Conservation (phyloP, 116 monocot species). For the Phalaenopsis hybrid region DNA sequence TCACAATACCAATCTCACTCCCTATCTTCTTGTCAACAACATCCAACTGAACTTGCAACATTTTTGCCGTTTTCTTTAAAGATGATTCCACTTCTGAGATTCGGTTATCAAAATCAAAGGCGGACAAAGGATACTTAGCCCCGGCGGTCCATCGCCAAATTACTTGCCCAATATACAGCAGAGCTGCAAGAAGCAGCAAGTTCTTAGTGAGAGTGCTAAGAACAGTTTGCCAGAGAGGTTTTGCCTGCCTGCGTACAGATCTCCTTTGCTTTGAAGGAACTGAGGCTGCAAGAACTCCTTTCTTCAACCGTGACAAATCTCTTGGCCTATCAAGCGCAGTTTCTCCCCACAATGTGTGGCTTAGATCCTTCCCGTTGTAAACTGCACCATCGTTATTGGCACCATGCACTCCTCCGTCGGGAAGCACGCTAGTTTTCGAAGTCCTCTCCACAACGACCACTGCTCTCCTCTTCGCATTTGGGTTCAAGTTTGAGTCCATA, state of each 20-base stretch:
- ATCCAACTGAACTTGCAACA: constrained; percentile 76
- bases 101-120: constrained; percentile 49
- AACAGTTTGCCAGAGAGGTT: constrained; percentile 44
- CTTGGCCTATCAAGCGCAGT: constrained; percentile 30
- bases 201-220: constrained; percentile 51
- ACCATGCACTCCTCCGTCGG: constrained; percentile 19
- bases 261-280: constrained; percentile 34
- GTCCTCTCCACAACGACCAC: constrained; percentile 23
- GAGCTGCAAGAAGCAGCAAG: constrained; percentile 41
- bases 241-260: constrained; percentile 24
- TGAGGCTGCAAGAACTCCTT: constrained; percentile 25
- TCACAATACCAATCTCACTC: constrained; percentile 33
- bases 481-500: constrained; percentile 13
- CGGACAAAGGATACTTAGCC: constrained; percentile 15
- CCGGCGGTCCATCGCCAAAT: constrained; percentile 46
- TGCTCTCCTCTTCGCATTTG: constrained; percentile 24
- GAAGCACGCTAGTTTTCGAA: constrained; percentile 5
- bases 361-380: constrained; percentile 34
- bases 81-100: constrained; percentile 60
- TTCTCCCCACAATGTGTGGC: constrained; percentile 37
- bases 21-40: constrained; percentile 51
- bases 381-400: constrained; percentile 4
- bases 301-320: constrained; percentile 22
- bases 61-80: constrained; percentile 42
- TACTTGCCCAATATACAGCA: constrained; percentile 45